Base-by-base conservation (phyloP, 75 land plant genomes). In the Selaginella tamariscina region DNA sequence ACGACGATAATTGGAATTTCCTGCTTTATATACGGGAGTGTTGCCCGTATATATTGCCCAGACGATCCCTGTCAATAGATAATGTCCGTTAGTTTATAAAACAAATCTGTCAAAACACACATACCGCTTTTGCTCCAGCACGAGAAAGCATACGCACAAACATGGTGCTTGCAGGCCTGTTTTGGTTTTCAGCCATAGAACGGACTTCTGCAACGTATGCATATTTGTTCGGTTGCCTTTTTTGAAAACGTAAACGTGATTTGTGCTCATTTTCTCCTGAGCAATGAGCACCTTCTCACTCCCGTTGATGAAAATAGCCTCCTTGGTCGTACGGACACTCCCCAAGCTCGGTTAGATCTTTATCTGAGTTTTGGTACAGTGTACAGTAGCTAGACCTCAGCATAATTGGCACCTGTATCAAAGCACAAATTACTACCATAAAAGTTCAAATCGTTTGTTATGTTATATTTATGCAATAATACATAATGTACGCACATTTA, bases 321-420 rank as follows among this genome's bases (percentile, higher is more conserved):
- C 99, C 99, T 79, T 95, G 99, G 67, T 95, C 99, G 71, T 85
- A 85, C 0, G 99, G 99, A 70, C 99, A 95, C 75, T 95, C 99
- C 27, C 99, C 99, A 28, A 95, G 88, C 79, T 95, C 99, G 1
- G 96, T 91, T 13, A 95, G 74, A 72, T 95, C 99, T 69, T 90
- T 95, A 70, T 95, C 99, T 31, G 85, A 88, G 55, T 88, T 86
- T 56, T 85, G 82, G 64, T 73, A 95, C 66, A 95, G 39, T 23
- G 99, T 87, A 71, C 99, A 95, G 68, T 95, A 95, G 75, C 89
- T 84, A 2, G 98, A 94, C 13, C 98, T 82, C 32, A 95, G 80
- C 99, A 95, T 95, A 8, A 94, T 89, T 0, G 98, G 98, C 62
- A 94, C 98, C 95, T 89, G 57, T 13, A 68, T 39, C 15, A 39